Percentiles rank a stretch among this genome's conserved stretches.
phyloP scores from a whole-genome alignment of 1,139 yeast species.

The Taiozyma sp. region DNA sequence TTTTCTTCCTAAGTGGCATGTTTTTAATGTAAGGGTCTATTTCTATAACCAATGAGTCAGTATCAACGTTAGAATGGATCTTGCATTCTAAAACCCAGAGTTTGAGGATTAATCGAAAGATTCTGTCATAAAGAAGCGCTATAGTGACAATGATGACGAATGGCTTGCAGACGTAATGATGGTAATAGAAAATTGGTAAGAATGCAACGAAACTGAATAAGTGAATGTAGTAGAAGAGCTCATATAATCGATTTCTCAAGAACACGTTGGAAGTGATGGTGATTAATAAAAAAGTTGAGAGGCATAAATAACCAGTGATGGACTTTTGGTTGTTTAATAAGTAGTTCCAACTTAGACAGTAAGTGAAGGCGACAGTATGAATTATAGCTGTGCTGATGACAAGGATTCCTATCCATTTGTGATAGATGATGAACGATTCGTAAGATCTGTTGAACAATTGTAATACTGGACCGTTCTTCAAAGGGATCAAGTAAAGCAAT shows the following conservation, averaged over 20 bases:
- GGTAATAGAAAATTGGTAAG: slow-evolving; percentile 20
- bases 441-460: slow-evolving; percentile 15
- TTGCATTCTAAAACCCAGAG: slow-evolving; percentile 15
- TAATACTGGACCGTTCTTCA: slow-evolving; percentile 21
- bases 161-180: slow-evolving; percentile 21
- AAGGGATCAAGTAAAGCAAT: slow-evolving; percentile 20
- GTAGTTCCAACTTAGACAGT: slow-evolving; percentile 18
- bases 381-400: slow-evolving; percentile 15
- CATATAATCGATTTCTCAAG: slow-evolving; percentile 16
- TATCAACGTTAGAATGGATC: slow-evolving; percentile 2
- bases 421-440: slow-evolving; percentile 21
- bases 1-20: neutral
- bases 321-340: slow-evolving; percentile 6
- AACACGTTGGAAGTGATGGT: slow-evolving; percentile 12
- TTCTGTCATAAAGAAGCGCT: slow-evolving; percentile 16
- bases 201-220: slow-evolving; percentile 13
- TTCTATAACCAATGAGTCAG: slow-evolving; percentile 7
- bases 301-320: slow-evolving; percentile 14
- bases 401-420: slow-evolving; percentile 19
- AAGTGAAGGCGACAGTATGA: slow-evolving; percentile 15
- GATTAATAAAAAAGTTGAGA: slow-evolving; percentile 10
- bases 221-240: slow-evolving; percentile 19
- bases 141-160: slow-evolving; percentile 14
- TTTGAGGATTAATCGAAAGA: slow-evolving; percentile 11
- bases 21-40: slow-evolving; percentile 8